Conservation (phyloP, 805 yeast genomes). For the Kazachstania bromeliacearum region DNA sequence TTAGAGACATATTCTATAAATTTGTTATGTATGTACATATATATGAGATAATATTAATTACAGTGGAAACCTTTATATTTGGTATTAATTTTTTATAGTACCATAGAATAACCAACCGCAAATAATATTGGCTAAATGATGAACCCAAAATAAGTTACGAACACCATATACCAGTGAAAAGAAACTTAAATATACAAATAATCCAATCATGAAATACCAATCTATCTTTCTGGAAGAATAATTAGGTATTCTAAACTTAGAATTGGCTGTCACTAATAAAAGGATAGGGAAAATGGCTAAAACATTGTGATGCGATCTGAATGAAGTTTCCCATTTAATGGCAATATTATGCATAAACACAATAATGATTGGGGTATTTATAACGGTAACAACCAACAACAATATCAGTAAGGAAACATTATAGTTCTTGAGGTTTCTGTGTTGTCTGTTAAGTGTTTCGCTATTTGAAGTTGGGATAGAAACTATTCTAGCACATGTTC, state of each 20-base stretch:
- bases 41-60: no score
- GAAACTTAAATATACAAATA: conserved; percentile 43
- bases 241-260: conserved; percentile 39
- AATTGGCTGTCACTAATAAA: conserved; percentile 45
- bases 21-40: not conserved
- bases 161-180: conserved; percentile 68
- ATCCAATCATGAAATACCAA: conserved; percentile 27
- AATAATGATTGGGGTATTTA: conserved; percentile 65
- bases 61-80: not conserved
- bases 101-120: conserved; percentile 33
- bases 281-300: conserved; percentile 70
- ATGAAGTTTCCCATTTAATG: conserved; percentile 73
- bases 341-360: conserved; percentile 77
- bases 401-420: conserved; percentile 54
- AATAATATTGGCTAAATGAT: conserved; percentile 60
- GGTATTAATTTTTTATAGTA: conserved; percentile 1
- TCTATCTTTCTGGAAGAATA: conserved; percentile 18
- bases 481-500: conserved; percentile 38
- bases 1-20: not conserved
- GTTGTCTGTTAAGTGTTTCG: conserved; percentile 8
- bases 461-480: conserved; percentile 1
- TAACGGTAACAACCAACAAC: conserved; percentile 71
- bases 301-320: conserved; percentile 77
- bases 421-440: conserved; percentile 40
- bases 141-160: conserved; percentile 77